Evolutionary conservation across 192 early-diverging fungal species (phyloP), one percentile per base, ranked within the genome.

Genomic region (Gaertneriomyces sp.): DNA sequence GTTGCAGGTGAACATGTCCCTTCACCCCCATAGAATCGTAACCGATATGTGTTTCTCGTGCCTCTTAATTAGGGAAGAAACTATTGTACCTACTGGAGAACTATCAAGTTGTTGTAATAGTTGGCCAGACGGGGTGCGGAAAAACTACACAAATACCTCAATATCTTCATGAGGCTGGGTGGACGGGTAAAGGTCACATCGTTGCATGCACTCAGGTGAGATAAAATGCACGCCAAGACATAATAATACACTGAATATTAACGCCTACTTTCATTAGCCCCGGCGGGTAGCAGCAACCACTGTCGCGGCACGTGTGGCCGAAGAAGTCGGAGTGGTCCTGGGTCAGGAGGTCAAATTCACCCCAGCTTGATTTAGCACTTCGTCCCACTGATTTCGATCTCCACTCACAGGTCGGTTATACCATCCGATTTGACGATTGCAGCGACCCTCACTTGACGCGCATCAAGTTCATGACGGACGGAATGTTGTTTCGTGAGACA

Each of bases 401-500:
- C 1, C 25, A 33, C 25, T 33, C 14, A 19, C 54, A 16, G 54
- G 66, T 93, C 10, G 91, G 91, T 33, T 93, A 93, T 68, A 71
- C 82, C 2, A 86, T 93, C 50, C 81, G 88, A 8, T 92, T 92
- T 49, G 90, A 93, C 41, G 87, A 89, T 47, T 77, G 75, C 53
- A 78, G 60, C 47, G 81, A 85, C 52, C 69, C 75, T 46, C 74
- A 67, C 14, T 61, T 65, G 4, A 85, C 86, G 0, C 63, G 81
- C 45, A 89, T 93, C 57, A 93, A 93, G 63, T 93, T 88, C 79
- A 84, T 93, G 87, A 90, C 89, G 7, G 91, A 91, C 63, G 90
- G 89, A 12, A 87, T 93, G 80, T 74, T 93, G n/a, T 89, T 91
- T 64, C 76, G 89, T 14, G 91, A 93, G 58, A 83, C 82, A 0